phyloP scores from a whole-genome alignment of 192 early-diverging fungal genomes.

The Gigaspora rosea region DNA sequence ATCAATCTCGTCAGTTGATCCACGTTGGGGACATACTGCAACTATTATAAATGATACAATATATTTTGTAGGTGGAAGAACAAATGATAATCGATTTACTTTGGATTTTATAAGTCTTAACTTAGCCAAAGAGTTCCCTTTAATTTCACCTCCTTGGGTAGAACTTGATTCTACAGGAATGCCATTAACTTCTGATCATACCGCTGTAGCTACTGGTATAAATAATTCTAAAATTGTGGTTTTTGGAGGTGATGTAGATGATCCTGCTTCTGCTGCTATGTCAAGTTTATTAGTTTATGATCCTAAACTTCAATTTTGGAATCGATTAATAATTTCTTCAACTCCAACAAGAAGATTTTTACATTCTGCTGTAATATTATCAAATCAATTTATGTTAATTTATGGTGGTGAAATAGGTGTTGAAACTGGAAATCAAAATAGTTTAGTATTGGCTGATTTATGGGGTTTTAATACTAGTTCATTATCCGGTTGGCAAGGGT shows the following conservation, averaged over 20 bases:
- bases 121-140: neutral
- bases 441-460: neutral
- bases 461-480: neutral
- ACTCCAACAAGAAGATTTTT: neutral
- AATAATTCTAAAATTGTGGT: slow-evolving; percentile 26
- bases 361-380: neutral
- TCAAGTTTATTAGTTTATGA: neutral
- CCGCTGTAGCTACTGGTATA: slow-evolving; percentile 16
- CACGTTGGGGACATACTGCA: slow-evolving; percentile 11
- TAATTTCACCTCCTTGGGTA: neutral
- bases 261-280: neutral
- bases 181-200: slow-evolving; percentile 18
- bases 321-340: neutral
- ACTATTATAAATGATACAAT: slow-evolving; percentile 5
- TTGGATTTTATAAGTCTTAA: neutral
- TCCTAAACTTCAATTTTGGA: neutral
- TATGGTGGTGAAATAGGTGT: neutral
- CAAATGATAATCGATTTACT: neutral
- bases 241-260: slow-evolving; percentile 28
- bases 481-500: neutral
- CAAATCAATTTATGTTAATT: neutral
- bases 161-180: neutral
- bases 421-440: neutral
- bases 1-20: neutral
- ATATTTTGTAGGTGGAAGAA: slow-evolving; percentile 24